Evolutionary conservation across 768 basidiomycete species (phyloP).

Genomic region (Sarcodon aspratus): DNA sequence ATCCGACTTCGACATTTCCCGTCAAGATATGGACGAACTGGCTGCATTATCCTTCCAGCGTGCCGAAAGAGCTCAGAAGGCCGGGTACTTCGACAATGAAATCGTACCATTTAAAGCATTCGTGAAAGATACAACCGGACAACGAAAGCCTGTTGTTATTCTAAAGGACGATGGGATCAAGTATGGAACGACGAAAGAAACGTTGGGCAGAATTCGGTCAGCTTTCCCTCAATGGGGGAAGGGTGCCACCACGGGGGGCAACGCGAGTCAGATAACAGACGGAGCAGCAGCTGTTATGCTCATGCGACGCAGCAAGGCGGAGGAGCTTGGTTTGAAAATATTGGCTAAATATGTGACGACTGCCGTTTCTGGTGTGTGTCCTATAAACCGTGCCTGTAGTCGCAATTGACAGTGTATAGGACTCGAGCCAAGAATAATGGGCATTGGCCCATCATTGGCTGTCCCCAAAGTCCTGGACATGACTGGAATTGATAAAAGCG

Average conservation of each 20-base stretch:
- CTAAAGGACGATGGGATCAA: conserved; percentile 72
- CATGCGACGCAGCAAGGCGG: conserved; percentile 74
- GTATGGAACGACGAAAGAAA: conserved; percentile 58
- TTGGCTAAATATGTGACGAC: conserved; percentile 76
- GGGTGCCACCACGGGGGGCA: conserved; percentile 68
- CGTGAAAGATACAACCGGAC: conserved; percentile 36
- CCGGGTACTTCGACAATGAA: conserved; percentile 53
- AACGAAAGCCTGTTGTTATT: conserved; percentile 40
- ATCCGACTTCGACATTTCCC: conserved; percentile 54
- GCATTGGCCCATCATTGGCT: conserved; percentile 74
- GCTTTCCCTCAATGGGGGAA: conserved; percentile 83
- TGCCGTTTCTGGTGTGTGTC: conserved; percentile 42
- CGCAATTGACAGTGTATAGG: conserved; percentile 23
- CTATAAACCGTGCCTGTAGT: neutral
- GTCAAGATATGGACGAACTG: conserved; percentile 67
- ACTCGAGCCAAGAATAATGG: conserved; percentile 76
- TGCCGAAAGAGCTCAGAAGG: conserved; percentile 62
- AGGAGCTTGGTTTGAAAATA: conserved; percentile 59
- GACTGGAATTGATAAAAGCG: conserved; percentile 50
- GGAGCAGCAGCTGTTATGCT: conserved; percentile 74
- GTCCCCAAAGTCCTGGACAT: conserved; percentile 69
- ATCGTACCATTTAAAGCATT: conserved; percentile 70
- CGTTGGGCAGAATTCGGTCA: conserved; percentile 48
- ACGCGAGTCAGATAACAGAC: conserved; percentile 79
- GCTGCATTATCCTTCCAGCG: conserved; percentile 70